phyloP scores from a whole-genome alignment of 352 stramenopile genomes.

The Thraustochytrium sp. region DNA sequence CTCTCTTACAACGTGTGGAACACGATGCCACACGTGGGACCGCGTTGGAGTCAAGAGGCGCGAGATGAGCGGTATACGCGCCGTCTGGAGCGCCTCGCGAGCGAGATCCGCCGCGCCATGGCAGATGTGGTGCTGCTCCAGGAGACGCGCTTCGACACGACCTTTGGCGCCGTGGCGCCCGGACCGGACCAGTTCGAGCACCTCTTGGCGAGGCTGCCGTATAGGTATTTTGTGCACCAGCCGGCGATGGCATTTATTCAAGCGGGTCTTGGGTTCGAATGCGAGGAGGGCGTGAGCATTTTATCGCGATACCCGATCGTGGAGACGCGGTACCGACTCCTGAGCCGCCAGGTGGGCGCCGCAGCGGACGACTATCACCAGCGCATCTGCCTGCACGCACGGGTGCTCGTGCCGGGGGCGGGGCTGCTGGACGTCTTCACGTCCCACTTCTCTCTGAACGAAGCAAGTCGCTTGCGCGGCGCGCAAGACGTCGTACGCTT shows the following conservation, averaged over 20 bases:
- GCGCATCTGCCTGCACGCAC: constrained; percentile 68
- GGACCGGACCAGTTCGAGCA: constrained; percentile 68
- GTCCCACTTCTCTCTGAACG: constrained; percentile 71
- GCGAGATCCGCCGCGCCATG: constrained; percentile 56
- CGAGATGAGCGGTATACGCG: constrained; percentile 69
- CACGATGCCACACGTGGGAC: constrained; percentile 67
- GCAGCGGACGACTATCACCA: constrained; percentile 74
- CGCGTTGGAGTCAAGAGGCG: constrained; percentile 56
- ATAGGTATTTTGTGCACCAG: constrained; percentile 71
- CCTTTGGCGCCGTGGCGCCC: constrained; percentile 60
- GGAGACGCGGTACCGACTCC: constrained; percentile 67
- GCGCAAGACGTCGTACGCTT: constrained; percentile 72
- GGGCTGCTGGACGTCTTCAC: constrained; percentile 72
- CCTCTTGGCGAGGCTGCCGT: constrained; percentile 58
- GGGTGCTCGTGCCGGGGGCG: constrained; percentile 63
- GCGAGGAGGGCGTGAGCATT: constrained; percentile 71
- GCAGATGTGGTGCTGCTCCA: constrained; percentile 74
- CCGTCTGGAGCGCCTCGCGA: constrained; percentile 65
- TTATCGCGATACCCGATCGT: constrained; percentile 71
- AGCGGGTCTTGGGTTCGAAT: constrained; percentile 60
- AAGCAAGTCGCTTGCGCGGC: constrained; percentile 64
- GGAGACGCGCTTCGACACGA: constrained; percentile 71
- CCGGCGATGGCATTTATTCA: constrained; percentile 73
- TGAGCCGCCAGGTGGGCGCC: constrained; percentile 69
- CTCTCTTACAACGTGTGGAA: constrained; percentile 81